A percentile compares a stretch with the other conserved stretches of the same genome.
Conservation (phyloP, 2,329 filamentous ascomycete species). For the Colletotrichum incanum region DNA sequence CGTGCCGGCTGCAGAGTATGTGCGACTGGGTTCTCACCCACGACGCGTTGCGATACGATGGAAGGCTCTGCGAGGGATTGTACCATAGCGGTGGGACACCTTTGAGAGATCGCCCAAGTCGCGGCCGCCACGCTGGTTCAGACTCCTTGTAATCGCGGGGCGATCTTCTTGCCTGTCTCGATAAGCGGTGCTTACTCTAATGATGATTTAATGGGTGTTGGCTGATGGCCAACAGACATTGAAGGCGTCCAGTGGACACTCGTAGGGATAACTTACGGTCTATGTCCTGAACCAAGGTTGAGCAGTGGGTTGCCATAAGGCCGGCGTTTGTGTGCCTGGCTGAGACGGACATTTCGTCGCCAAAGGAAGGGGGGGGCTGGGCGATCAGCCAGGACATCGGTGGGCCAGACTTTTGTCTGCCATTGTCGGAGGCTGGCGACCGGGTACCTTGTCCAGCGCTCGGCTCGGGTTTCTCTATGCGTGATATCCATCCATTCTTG, state of each 20-base stretch:
- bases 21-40: not conserved
- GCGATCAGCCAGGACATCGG: not conserved
- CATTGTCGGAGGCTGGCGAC: not conserved
- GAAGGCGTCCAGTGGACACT: not conserved
- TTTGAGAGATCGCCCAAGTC: not conserved
- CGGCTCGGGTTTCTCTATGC: not conserved
- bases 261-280: not conserved
- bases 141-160: not conserved
- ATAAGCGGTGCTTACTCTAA: not conserved
- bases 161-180: not conserved
- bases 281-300: not conserved
- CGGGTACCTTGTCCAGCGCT: not conserved
- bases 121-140: not conserved
- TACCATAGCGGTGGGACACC: not conserved
- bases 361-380: conserved; percentile 1
- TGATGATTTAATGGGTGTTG: not conserved
- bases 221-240: not conserved
- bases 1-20: conserved; percentile 1
- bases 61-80: not conserved
- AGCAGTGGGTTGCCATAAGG: not conserved
- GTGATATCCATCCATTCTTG: not conserved
- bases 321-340: not conserved
- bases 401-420: not conserved
- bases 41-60: not conserved
- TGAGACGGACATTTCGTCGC: not conserved